Evolutionary conservation across 192 early-diverging fungal species (phyloP).

Genomic region (Rhizophagus sp.): DNA sequence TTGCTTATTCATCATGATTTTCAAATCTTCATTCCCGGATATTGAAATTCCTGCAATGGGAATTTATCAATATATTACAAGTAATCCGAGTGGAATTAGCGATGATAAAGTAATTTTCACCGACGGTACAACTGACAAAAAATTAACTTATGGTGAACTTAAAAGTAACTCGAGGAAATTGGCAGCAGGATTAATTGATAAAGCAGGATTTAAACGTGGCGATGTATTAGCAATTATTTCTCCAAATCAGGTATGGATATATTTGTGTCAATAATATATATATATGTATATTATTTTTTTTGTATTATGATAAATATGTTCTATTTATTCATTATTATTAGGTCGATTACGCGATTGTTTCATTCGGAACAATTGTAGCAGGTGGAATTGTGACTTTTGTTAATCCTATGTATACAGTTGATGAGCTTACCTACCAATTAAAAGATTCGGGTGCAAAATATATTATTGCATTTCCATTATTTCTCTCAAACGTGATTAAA

Average conservation of each 20-base stretch:
- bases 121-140: constrained; percentile 41
- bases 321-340: background rate
- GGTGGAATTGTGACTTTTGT: constrained; percentile 74
- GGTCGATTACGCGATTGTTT: constrained; percentile 27
- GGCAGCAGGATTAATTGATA: constrained; percentile 52
- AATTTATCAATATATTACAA: constrained; percentile 44
- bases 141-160: constrained; percentile 47
- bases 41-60: constrained; percentile 47
- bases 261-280: constrained; percentile 8
- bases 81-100: constrained; percentile 38
- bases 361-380: constrained; percentile 37
- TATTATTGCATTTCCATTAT: background rate
- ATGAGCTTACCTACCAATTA: constrained; percentile 79
- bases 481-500: background rate
- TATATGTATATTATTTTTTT: too few species aligned
- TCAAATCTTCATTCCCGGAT: constrained; percentile 37
- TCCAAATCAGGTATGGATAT: constrained; percentile 63
- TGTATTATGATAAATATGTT: too few species aligned
- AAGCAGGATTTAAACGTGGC: constrained; percentile 60
- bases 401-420: constrained; percentile 79
- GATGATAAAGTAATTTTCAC: constrained; percentile 45
- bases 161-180: constrained; percentile 39
- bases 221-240: constrained; percentile 71
- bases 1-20: constrained; percentile 31
- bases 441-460: background rate